Base-by-base conservation (phyloP, 257 asterid genomes). In the Cynanchum wilfordii region DNA sequence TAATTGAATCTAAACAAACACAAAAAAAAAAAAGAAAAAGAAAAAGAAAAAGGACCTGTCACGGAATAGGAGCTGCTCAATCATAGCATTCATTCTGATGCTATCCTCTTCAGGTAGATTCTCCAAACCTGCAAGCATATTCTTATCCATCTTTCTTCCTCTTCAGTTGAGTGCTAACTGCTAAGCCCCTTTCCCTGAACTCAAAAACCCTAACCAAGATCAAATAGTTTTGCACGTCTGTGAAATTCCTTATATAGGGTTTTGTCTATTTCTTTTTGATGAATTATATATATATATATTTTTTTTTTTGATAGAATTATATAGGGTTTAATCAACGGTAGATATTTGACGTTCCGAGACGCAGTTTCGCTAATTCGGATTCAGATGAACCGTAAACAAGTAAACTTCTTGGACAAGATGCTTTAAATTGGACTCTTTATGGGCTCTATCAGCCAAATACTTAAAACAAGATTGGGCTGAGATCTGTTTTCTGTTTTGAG, bases 31-130 rank as follows among this genome's bases (percentile, higher is more conserved):
- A 33, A 38, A n/a, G 38, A 33, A 24, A 51, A 6, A 22, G 0
- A 36, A 0, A 4, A 12, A 16, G 7, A 25, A 30, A 27, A 7
- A 4, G 0, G 3, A 82, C 86, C 83, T 82, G 79, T 82, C 86
- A 27, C 84, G 84, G 66, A 79, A 42, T 62, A 79, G 86, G 69
- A 82, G 86, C 75, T 80, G 86, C 12, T 82, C 86, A 52, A 82
- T 74, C 86, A 79, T 79, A 33, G 74, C 24, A 0, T 74, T 54
- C 86, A 82, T 79, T 64, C 76, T 44, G 20, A 73, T 22, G 72
- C 77, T 77, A 60, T 82, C 86, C 42, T 73, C 86, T 65, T 82
- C 82, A 16, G 82, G 74, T 57, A 82, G 82, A 42, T 72, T 47
- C 36, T 79, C 86, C 78, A 82, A 52, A 16, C 79, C 84, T 50